phyloP scores from a whole-genome alignment of 1,284 basidiomycete genomes.

The Ceratobasidium sp. region DNA sequence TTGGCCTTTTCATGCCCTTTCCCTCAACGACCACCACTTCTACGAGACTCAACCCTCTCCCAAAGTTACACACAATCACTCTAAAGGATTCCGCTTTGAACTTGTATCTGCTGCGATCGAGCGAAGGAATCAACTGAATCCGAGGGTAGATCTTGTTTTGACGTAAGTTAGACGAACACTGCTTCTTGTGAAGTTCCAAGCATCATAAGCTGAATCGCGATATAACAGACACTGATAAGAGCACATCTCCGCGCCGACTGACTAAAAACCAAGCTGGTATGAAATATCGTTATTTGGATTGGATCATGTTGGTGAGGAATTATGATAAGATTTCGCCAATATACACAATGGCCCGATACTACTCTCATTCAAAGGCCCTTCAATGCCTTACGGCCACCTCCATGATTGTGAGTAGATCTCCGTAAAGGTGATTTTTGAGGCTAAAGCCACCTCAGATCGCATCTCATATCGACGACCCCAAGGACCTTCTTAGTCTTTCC shows the following conservation, averaged over 20 bases:
- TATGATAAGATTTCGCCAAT: not conserved
- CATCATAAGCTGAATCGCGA: not conserved
- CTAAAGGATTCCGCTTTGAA: not conserved
- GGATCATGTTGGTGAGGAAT: not conserved
- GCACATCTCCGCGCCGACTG: not conserved
- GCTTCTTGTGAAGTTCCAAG: not conserved
- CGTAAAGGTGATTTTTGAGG: not conserved
- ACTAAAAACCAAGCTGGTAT: not conserved
- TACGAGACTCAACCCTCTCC: not conserved
- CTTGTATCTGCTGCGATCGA: not conserved
- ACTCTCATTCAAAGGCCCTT: not conserved
- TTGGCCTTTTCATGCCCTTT: not conserved
- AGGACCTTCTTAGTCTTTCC: not conserved
- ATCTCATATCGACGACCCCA: not conserved
- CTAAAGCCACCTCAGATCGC: conserved; percentile 2
- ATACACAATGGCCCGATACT: not conserved
- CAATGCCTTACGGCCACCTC: not conserved
- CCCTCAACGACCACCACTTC: not conserved
- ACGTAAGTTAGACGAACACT: not conserved
- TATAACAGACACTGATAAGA: not conserved
- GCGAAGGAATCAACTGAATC: not conserved
- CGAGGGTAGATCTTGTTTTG: not conserved
- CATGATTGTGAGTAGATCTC: not conserved
- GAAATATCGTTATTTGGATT: not conserved
- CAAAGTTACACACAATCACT: not conserved